A percentile compares a stretch with the other conserved stretches of the same genome.
These are phyloP conservation scores for Cercospora beticola DNA, from an alignment of 2,329 filamentous ascomycete genomes.

Conservation along the genomic window DNA sequence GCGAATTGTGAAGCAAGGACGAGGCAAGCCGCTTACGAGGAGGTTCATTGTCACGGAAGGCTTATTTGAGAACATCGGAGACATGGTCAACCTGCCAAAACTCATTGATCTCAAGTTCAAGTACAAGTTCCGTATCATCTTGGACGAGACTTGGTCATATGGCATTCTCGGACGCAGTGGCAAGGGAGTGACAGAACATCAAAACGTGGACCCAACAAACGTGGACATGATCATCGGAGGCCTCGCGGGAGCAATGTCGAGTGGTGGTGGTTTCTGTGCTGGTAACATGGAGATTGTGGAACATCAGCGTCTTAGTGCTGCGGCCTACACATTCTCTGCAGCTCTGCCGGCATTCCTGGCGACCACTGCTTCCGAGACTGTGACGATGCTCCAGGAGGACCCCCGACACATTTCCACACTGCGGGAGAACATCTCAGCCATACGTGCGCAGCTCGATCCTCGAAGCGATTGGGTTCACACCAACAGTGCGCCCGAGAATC, in stretches of 20 bases:
- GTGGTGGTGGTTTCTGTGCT: conserved; percentile 93
- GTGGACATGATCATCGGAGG: conserved; percentile 98
- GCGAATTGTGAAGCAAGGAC: conserved; percentile 83
- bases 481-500: conserved; percentile 79
- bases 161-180: conserved; percentile 90
- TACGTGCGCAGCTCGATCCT: conserved; percentile 85
- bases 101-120: conserved; percentile 90
- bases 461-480: conserved; percentile 90
- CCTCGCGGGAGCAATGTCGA: conserved; percentile 83
- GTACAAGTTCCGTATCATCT: conserved; percentile 96
- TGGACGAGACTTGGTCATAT: conserved; percentile 97
- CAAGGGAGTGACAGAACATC: conserved; percentile 88
- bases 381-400: conserved; percentile 80
- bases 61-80: conserved; percentile 86
- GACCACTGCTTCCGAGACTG: conserved; percentile 91
- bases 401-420: conserved; percentile 77
- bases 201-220: conserved; percentile 89
- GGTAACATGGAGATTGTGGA: conserved; percentile 88
- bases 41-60: conserved; percentile 96
- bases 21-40: conserved; percentile 82
- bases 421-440: conserved; percentile 80
- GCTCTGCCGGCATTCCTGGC: conserved; percentile 90
- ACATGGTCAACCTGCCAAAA: conserved; percentile 79
- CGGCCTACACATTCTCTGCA: conserved; percentile 93
- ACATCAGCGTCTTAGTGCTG: conserved; percentile 90